Evolutionary conservation across 139 green algal genomes (phyloP), one percentile per base, ranked within the genome.

Genomic region (Pleodorina starrii): DNA sequence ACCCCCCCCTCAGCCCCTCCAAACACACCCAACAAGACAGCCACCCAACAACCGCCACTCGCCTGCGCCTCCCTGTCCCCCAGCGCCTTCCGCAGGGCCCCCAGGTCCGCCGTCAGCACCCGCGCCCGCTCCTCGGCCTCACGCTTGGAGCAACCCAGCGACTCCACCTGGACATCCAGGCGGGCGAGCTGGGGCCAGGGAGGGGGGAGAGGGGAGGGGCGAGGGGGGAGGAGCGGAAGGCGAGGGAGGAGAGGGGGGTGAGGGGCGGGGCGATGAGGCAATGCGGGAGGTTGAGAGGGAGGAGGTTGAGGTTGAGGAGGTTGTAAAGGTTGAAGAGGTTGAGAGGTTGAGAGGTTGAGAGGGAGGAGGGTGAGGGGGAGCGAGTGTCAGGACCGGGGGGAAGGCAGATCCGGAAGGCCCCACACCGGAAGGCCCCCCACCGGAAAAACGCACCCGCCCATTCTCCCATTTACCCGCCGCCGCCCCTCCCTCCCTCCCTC

Each of bases 61-160:
- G 77, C 81, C 81, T 87, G 11, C 40, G 42, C n/a, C 40, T 87
- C 81, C 63, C 63, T 60, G 42, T 87, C 81, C 40, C 23, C 43
- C 29, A 87, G 59, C 42, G 60, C 21, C 81, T 74, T 77, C 12
- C 43, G 81, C 60, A 77, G 63, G 23, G 29, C 23, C 3, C 60
- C 81, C 42, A 87, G 40, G 29, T 87, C 81, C 42, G 35, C 9
- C 42, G 60, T 32, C 10, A 75, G 38, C 40, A 27, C 10, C 54
- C 43, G 42, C 35, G 32, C 60, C 1, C 81, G 60, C 81, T 77
- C 81, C 60, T 77, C 60, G 59, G 42, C 60, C 60, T 78, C 42
- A 5, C 59, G 42, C 81, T 87, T 87, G 60, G 6, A 29, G 57
- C 6, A 3, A 25, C 25, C 42, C 1, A 86, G 79, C 40, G 59